Base-by-base conservation (phyloP, 805 yeast genomes). In the Saccharomycopsis olivae region DNA sequence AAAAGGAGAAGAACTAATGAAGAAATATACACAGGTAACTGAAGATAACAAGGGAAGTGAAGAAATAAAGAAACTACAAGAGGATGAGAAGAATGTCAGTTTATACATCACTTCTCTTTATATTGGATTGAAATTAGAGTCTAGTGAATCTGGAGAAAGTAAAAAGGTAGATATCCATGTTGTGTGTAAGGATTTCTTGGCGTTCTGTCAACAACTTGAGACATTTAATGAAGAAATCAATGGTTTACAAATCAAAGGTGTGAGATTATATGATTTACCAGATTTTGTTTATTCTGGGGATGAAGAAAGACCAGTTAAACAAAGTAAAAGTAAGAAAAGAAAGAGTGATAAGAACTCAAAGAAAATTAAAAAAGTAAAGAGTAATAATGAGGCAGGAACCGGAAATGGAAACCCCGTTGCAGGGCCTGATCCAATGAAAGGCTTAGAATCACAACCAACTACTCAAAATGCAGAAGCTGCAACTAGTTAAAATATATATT, bases 101-200 rank as follows among this genome's bases (percentile, higher is more conserved):
- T 29, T 45, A n/a, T 43, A 40, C 29, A 46, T 43, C 29, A 79
- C 94, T 14, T 79, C 83, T 35, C 64, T 87, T 45, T 92, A 73
- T 58, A 74, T 92, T 51, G 98, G 97, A 1, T 60, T 92, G 35
- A 78, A 70, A 15, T 61, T 61, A 25, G 32, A 46, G 25, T 15
- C 42, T 5, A 51, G 49, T 25, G n/a, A n/a, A n/a, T 69, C 70
- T 38, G 75, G 71, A 18, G 70, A 70, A 27, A 72, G 66, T 36
- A 71, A 74, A 62, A 73, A 77, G 51, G 68, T 88, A 50, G 95
- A 87, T 56, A 79, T 89, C 42, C 94, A 82, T 52, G 72, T 77
- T 47, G 95, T 95, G 15, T 88, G 97, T 55, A 71, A 84, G 16
- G 97, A 92, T 46, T 92, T 89, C 57, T 86, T 73, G 61, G 77